Base-by-base conservation (phyloP, 495 filamentous ascomycete species). In the Aspergillus panamensis region DNA sequence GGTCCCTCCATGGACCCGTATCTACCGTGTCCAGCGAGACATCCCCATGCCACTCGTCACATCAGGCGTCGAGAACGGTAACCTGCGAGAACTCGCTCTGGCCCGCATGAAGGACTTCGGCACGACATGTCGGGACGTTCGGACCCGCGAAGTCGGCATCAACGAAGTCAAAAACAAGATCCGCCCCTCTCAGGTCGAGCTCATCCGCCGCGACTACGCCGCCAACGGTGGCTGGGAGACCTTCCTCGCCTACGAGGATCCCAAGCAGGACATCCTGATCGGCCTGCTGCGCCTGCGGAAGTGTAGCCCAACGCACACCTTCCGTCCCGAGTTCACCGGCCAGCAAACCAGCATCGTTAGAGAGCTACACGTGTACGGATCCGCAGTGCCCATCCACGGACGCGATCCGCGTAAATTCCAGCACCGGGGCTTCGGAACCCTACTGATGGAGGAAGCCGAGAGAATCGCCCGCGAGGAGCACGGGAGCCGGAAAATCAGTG, bases 91-190 rank as follows among this genome's bases (percentile, higher is more conserved):
- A 66, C 80, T 98, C 10, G 92, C 94, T 2, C 75, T 98, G 61
- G 88, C 89, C 30, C 82, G 94, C 21, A 98, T 98, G 94, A 97
- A 97, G 69, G 94, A 98, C 67, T 97, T 98, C 53, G 94, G 94
- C 20, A 98, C 94, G 1, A 91, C 90, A 5, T 98, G 94, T 69
- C 91, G 94, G 56, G 94, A 98, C 64, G 95, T 98, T n/a, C 88
- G 94, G 13, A 97, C 94, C 2, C 86, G 94, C 48, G 94, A 98
- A 76, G 94, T 98, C 53, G 94, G 94, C 48, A 90, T 98, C 74
- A 97, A 97, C 69, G 94, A 98, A 73, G 92, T 98, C 57, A 97
- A 97, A 74, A 84, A 98, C 76, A 97, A 96, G 78, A 96, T 97
- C 62, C 84, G 94, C 8, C 94, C 94, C 0, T 92, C 90, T 57